These are phyloP conservation scores for Trichoderma sp. DNA, from an alignment of 2,329 filamentous ascomycete genomes.

Conservation along the genomic window DNA sequence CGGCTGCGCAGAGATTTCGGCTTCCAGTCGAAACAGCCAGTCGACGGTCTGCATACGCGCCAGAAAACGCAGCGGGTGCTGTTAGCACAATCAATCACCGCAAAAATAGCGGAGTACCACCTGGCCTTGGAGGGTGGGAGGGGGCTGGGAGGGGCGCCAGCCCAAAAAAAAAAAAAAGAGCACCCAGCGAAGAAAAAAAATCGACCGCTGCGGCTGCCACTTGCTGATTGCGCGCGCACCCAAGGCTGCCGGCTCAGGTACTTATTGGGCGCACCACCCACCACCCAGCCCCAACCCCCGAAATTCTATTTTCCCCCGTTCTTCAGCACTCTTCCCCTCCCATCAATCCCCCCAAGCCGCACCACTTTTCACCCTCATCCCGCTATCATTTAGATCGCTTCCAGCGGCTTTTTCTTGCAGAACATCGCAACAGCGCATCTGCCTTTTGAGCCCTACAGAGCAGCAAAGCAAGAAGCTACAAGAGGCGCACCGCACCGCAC, in stretches of 20 bases:
- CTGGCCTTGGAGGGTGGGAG: slow-evolving; percentile 19
- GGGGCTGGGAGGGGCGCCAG: slow-evolving; percentile 25
- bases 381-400: slow-evolving; percentile 21
- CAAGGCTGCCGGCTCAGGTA: slow-evolving; percentile 34
- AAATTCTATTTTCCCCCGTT: slow-evolving; percentile 35
- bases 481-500: slow-evolving; percentile 3
- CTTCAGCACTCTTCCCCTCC: slow-evolving; percentile 36
- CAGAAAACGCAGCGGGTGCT: slow-evolving; percentile 22
- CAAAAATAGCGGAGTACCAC: slow-evolving; percentile 10
- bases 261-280: slow-evolving; percentile 42
- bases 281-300: slow-evolving; percentile 35
- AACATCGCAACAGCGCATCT: slow-evolving; percentile 21
- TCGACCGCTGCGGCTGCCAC: slow-evolving; percentile 30
- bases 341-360: slow-evolving; percentile 32
- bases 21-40: neutral
- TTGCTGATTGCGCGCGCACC: slow-evolving; percentile 38
- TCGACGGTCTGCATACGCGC: slow-evolving; percentile 6
- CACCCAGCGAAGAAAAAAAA: slow-evolving; percentile 7
- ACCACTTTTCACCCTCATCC: slow-evolving; percentile 28
- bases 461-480: slow-evolving; percentile 1
- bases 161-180: slow-evolving; percentile 16
- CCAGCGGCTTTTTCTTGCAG: slow-evolving; percentile 20
- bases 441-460: neutral
- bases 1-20: slow-evolving; percentile 16
- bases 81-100: slow-evolving; percentile 21